These are phyloP conservation scores for Opeltia flavorubescens DNA, from an alignment of 495 filamentous ascomycete genomes.

Conservation along the genomic window DNA sequence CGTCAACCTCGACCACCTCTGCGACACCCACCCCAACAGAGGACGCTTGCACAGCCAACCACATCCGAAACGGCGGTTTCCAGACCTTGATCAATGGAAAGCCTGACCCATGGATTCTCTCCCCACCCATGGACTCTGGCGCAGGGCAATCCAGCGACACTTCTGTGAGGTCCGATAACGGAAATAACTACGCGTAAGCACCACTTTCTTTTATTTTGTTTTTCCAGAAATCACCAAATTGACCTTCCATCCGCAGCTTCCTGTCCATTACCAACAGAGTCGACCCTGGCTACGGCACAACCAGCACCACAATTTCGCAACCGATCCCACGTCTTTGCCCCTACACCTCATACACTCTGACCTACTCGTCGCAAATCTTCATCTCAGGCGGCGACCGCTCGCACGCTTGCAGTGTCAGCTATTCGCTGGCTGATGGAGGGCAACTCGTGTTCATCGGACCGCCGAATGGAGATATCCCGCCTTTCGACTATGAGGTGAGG, in stretches of 20 bases:
- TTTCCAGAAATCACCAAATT: neutral
- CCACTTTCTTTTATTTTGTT: neutral
- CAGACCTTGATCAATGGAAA: neutral
- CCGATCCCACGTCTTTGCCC: neutral
- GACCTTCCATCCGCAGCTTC: neutral
- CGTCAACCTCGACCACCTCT: neutral
- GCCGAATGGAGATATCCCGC: neutral
- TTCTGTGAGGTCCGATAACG: neutral
- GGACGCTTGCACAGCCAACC: neutral
- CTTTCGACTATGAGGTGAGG: neutral
- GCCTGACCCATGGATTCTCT: neutral
- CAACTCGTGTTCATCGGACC: neutral
- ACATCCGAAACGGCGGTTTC: conserved; percentile 3
- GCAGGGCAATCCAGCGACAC: neutral
- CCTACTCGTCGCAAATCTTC: neutral
- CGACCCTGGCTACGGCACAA: neutral
- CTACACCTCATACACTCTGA: neutral
- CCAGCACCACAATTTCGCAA: neutral
- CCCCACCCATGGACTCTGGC: neutral
- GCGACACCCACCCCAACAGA: neutral
- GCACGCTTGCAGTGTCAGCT: neutral
- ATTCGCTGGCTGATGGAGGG: neutral
- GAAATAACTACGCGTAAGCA: neutral
- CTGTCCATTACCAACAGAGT: neutral
- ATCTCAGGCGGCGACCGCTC: neutral